Evolutionary conservation across 192 early-diverging fungal species (phyloP).

Genomic region (Gamsiella multidivaricata): DNA sequence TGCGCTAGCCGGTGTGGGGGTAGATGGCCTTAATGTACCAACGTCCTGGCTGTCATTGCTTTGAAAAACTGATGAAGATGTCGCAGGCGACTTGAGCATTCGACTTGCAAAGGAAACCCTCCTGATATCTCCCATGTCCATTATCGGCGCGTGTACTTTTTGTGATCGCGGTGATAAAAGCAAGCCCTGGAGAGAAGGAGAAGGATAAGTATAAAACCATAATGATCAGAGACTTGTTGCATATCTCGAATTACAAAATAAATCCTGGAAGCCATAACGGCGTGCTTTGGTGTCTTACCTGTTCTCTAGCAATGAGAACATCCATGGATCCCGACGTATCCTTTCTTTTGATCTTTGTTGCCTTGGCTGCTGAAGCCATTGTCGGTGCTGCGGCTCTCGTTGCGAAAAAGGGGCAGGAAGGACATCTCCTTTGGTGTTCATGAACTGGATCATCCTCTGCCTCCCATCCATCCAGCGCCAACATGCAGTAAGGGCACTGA

Average conservation of each 20-base stretch:
- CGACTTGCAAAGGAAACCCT: background rate
- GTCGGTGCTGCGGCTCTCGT: conserved; percentile 26
- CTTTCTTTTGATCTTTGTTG: conserved; percentile 13
- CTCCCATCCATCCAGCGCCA: conserved; percentile 52
- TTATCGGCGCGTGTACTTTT: background rate
- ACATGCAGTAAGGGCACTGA: conserved; percentile 46
- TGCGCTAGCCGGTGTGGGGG: background rate
- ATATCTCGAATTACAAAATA: too few species aligned
- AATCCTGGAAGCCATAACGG: too few species aligned
- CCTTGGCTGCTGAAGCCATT: conserved; percentile 25
- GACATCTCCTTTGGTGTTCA: conserved; percentile 46
- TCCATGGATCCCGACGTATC: background rate
- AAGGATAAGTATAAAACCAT: background rate
- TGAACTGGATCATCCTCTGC: conserved; percentile 48
- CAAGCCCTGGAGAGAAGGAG: background rate
- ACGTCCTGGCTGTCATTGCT: too few species aligned
- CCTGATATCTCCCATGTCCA: background rate
- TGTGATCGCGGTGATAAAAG: conserved; percentile 1
- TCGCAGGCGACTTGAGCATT: background rate
- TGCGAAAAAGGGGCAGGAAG: conserved; percentile 46
- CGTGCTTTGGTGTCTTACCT: too few species aligned
- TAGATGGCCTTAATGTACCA: too few species aligned
- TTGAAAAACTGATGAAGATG: background rate
- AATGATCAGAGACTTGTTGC: too few species aligned
- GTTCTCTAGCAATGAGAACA: background rate